Evolutionary conservation across 2,329 filamentous ascomycete species (phyloP), one percentile per base, ranked within the genome.

Genomic region (Cladosporium sp.): DNA sequence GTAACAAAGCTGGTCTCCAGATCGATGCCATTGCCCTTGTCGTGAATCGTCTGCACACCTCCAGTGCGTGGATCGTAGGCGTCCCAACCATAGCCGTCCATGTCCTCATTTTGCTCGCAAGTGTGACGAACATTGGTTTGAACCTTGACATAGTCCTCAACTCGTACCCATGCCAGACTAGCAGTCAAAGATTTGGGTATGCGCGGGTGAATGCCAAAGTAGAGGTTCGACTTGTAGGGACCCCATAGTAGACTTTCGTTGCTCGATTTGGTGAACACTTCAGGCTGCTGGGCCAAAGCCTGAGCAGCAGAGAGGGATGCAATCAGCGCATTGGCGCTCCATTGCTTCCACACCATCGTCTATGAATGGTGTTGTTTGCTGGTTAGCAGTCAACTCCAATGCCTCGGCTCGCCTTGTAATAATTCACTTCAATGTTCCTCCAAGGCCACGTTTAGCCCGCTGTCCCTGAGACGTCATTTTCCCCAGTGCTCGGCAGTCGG

Each of bases 71-170:
- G 85, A 70, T 99, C 93, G 68, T 95, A 99, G 67, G 95, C 89
- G 63, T 97, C 91, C 93, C 93, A 99, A 55, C 93, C 93, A 68
- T 99, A 99, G 50, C 92, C 92, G 42, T 83, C 86, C 80, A 99
- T 95, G 58, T 87, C 87, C 67, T 95, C 89, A 68, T 93, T 82
- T 68, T 99, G 93, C 69, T 97, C 93, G 72, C 93, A 99, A 0
- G 93, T 96, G 68, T 96, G 90, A 57, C 93, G 84, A 62, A 96
- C 86, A 61, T 85, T 88, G 54, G 83, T 73, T 66, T 93, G 88
- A 48, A 91, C 81, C 54, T 83, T 82, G 37, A 76, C 72, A 69
- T 85, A 96, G 59, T 85, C 80, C 63, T 97, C 89, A 13, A 95
- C 84, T 61, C 86, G 86, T 4, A 84, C 83, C 93, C 93, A 99